Conservation (phyloP, 2,329 filamentous ascomycete genomes). For the Fusarium sp. region DNA sequence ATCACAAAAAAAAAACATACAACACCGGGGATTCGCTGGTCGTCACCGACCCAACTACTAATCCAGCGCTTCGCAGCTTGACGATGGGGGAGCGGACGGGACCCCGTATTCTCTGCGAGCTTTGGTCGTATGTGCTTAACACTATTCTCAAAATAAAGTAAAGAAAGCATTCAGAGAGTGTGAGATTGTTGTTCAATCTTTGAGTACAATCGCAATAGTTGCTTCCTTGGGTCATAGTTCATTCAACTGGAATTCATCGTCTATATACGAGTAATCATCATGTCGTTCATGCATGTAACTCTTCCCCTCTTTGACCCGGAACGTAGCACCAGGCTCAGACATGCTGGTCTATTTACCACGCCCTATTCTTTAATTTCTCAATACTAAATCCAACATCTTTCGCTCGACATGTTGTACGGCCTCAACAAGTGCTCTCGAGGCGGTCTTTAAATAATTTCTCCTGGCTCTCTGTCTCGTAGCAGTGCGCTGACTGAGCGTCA, state of each 20-base stretch:
- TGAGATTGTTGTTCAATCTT: neutral
- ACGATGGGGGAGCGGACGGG: no score
- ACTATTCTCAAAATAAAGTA: neutral
- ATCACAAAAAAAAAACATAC: slow-evolving; percentile 20
- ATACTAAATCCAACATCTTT: slow-evolving; percentile 46
- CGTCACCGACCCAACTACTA: slow-evolving; percentile 30
- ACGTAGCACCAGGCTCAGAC: slow-evolving; percentile 37
- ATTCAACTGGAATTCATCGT: slow-evolving; percentile 39
- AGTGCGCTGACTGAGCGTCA: slow-evolving; percentile 21
- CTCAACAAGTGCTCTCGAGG: slow-evolving; percentile 28
- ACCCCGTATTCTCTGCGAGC: slow-evolving; percentile 5
- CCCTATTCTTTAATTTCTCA: slow-evolving; percentile 34
- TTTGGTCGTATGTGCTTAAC: slow-evolving; percentile 25
- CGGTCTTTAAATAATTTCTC: slow-evolving; percentile 29
- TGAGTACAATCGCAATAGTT: neutral
- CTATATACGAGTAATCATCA: slow-evolving; percentile 45
- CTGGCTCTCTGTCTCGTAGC: slow-evolving; percentile 9
- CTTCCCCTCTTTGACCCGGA: slow-evolving; percentile 35
- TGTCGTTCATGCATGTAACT: slow-evolving; percentile 44
- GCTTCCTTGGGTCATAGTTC: slow-evolving; percentile 5
- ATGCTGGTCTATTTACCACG: slow-evolving; percentile 35
- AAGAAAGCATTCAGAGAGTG: neutral
- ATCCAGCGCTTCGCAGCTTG: no score
- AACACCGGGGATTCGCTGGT: slow-evolving; percentile 32
- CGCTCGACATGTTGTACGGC: slow-evolving; percentile 36